phyloP scores from a whole-genome alignment of 139 green algal genomes.

The Ettlia oleoabundans region DNA sequence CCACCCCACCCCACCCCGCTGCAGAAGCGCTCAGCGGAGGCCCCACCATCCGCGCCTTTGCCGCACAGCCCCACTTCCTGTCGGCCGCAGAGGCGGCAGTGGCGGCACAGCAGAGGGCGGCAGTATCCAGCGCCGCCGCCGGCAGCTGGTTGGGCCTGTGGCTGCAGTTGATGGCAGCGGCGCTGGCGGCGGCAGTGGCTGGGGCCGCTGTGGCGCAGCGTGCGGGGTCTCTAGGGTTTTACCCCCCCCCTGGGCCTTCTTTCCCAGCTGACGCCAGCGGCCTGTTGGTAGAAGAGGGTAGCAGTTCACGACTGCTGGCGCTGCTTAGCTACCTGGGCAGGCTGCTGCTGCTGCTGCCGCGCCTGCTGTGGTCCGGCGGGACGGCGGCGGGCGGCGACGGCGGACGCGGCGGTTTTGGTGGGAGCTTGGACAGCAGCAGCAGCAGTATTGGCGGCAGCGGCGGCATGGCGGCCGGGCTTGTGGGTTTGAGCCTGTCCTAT shows the following conservation, averaged over 20 bases:
- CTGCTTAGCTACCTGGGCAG: slow-evolving; percentile 28
- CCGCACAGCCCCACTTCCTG: slow-evolving; percentile 55
- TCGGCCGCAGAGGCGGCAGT: slow-evolving; percentile 32
- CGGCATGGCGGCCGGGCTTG: slow-evolving; percentile 54
- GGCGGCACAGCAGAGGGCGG: slow-evolving; percentile 53
- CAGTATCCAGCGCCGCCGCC: slow-evolving; percentile 43
- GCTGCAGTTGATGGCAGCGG: slow-evolving; percentile 83
- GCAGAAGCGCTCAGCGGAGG: slow-evolving; percentile 53
- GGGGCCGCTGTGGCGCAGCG: slow-evolving; percentile 52
- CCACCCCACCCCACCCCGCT: no score
- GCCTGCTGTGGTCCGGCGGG: no score
- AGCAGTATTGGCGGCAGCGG: background rate
- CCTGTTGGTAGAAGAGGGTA: no score
- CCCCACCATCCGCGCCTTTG: slow-evolving; percentile 62
- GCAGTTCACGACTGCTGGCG: no score
- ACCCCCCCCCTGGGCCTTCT: no score
- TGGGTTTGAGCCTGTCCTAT: slow-evolving; percentile 81
- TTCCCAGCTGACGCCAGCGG: no score
- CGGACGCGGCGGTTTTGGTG: no score
- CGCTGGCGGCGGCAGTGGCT: slow-evolving; percentile 65
- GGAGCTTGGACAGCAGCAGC: no score
- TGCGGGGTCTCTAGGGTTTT: no score
- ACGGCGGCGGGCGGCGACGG: no score
- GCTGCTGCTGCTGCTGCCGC: no score
- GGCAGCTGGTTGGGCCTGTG: slow-evolving; percentile 76